Evolutionary conservation across 2,329 filamentous ascomycete genomes (phyloP).

Genomic region (Penicillium sp.): DNA sequence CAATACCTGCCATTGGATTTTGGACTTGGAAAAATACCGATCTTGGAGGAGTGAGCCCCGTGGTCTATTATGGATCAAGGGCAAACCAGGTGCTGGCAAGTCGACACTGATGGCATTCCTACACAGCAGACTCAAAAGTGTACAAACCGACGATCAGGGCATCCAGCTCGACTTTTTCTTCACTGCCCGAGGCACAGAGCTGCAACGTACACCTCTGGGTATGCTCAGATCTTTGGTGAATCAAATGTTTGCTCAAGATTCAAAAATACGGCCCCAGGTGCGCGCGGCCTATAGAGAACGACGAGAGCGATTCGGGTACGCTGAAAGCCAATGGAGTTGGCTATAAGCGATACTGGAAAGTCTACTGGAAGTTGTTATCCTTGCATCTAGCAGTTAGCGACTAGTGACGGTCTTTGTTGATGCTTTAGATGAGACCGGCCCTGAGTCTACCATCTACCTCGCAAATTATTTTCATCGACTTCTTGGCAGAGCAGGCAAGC

Average conservation of each 20-base stretch:
- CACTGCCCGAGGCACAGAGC: slow-evolving; percentile 11
- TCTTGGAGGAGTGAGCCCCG: slow-evolving; percentile 2
- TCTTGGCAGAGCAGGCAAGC: neutral
- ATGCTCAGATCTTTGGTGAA: slow-evolving; percentile 20
- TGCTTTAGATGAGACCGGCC: slow-evolving; percentile 14
- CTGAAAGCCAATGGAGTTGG: slow-evolving; percentile 4
- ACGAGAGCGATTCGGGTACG: neutral
- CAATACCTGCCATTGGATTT: slow-evolving; percentile 16
- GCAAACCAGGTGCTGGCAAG: slow-evolving; percentile 26
- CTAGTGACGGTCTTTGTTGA: slow-evolving; percentile 11
- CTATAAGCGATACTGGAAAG: neutral
- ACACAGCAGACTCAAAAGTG: slow-evolving; percentile 2
- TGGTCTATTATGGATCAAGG: slow-evolving; percentile 23
- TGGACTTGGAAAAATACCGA: slow-evolving; percentile 10
- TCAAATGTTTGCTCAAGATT: slow-evolving; percentile 14
- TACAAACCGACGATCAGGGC: neutral
- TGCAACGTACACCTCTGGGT: slow-evolving; percentile 15
- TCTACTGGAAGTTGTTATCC: slow-evolving; percentile 2
- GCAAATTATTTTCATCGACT: slow-evolving; percentile 9
- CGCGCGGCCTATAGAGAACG: slow-evolving; percentile 1
- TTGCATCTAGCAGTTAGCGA: neutral
- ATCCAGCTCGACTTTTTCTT: slow-evolving; percentile 22
- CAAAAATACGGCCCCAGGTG: neutral
- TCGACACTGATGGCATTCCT: slow-evolving; percentile 22
- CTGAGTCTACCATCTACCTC: slow-evolving; percentile 1